phyloP scores from a whole-genome alignment of 140 eudicot genomes.

The Anethum foeniculum region DNA sequence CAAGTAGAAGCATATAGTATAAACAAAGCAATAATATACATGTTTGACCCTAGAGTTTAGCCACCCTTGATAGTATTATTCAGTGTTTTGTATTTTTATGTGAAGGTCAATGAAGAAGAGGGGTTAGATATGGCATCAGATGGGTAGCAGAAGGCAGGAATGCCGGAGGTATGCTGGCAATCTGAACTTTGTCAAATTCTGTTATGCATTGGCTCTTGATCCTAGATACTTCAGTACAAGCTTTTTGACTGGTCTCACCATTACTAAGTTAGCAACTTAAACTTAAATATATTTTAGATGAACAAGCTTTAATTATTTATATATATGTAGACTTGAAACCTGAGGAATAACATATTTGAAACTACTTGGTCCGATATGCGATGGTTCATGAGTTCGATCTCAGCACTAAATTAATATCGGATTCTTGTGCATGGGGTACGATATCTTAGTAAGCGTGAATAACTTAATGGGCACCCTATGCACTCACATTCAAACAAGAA shows the following conservation, averaged over 20 bases:
- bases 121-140: conserved; percentile 22
- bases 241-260: conserved; percentile 9
- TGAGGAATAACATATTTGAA: neutral
- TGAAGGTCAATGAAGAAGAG: conserved; percentile 34
- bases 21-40: conserved; percentile 29
- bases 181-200: conserved; percentile 37
- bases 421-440: neutral
- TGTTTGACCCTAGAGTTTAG: conserved; percentile 50
- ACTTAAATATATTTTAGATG: neutral
- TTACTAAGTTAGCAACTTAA: neutral
- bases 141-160: conserved; percentile 66
- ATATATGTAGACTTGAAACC: neutral
- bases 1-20: conserved; percentile 35
- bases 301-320: neutral
- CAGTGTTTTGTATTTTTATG: conserved; percentile 1
- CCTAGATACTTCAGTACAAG: conserved; percentile 27
- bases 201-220: conserved; percentile 33
- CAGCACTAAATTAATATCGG: neutral
- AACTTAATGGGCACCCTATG: neutral
- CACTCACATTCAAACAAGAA: neutral
- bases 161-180: conserved; percentile 49
- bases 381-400: neutral
- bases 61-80: conserved; percentile 22
- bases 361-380: neutral
- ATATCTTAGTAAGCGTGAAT: neutral